Evolutionary conservation across 768 basidiomycete genomes (phyloP).

Genomic region (Boletus reticuloceps): DNA sequence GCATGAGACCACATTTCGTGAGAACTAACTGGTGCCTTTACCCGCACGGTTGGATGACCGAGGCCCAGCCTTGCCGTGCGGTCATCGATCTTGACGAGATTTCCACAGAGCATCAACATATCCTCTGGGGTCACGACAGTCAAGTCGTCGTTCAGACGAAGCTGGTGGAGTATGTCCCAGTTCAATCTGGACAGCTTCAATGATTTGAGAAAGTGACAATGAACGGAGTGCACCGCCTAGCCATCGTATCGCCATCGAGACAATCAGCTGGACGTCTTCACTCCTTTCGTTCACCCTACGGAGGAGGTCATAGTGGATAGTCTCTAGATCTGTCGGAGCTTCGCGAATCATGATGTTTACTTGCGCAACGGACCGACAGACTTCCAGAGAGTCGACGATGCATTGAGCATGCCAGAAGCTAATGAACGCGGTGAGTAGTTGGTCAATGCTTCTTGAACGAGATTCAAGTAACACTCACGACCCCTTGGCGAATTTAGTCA

Average conservation of each 20-base stretch:
- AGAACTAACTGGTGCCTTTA: slow-evolving; percentile 1
- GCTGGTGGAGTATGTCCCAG: slow-evolving; percentile 17
- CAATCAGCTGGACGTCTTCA: slow-evolving; percentile 23
- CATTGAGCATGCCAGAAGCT: slow-evolving; percentile 32
- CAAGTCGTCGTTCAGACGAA: slow-evolving; percentile 24
- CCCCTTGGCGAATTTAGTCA: slow-evolving; percentile 10
- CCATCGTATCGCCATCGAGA: slow-evolving; percentile 24
- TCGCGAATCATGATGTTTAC: slow-evolving; percentile 19
- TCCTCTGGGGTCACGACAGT: slow-evolving; percentile 25
- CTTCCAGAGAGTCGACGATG: slow-evolving; percentile 24
- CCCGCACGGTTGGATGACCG: slow-evolving; percentile 23
- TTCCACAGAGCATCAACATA: slow-evolving; percentile 26
- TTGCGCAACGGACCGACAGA: slow-evolving; percentile 24
- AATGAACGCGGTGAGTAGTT: background rate
- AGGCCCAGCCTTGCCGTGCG: slow-evolving; percentile 19
- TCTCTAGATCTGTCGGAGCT: slow-evolving; percentile 20
- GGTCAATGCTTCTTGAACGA: too few species aligned
- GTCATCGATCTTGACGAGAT: slow-evolving; percentile 26
- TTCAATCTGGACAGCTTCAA: slow-evolving; percentile 30
- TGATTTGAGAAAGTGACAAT: slow-evolving; percentile 25
- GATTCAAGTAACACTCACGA: slow-evolving; percentile 14
- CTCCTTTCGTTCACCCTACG: slow-evolving; percentile 20
- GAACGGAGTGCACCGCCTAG: slow-evolving; percentile 27
- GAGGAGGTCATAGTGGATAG: slow-evolving; percentile 21
- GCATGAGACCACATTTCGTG: background rate